Base-by-base conservation (phyloP, 164 flowering plant genomes). In the Vitis rotundifolia region DNA sequence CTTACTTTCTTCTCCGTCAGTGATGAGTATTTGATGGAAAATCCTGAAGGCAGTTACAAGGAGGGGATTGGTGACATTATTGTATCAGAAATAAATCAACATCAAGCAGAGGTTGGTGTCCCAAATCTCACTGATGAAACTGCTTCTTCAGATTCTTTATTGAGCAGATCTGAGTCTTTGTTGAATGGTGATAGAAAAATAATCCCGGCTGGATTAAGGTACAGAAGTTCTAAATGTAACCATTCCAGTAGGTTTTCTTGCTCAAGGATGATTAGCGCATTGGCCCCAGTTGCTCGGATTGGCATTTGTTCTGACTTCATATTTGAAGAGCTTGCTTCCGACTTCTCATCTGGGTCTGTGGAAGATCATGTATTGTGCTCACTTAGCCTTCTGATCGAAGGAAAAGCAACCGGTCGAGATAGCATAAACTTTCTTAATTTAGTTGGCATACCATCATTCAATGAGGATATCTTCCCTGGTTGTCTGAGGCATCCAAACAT, bases 401-500 rank as follows among this genome's bases (percentile, higher is more conserved):
- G 93, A 68, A 87, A 87, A 76, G 78, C 91, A 62, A 73, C 90
- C 0, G 84, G 87, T 15, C 73, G 85, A 56, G 90, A 86, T 51
- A 72, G 83, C 65, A 51, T 68, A 28, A 87, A 87, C 73, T 89
- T 92, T 78, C 89, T 91, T 73, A 75, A 76, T 69, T 76, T 90
- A 75, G 60, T 95, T 69, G 99, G 97, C 68, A 47, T 92, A 66
- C 97, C 97, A 5, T 79, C 88, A 54, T 88, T 84, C 72, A 72
- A 71, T 60, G 92, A 88, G 59, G 75, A 68, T 50, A 65, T 54
- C 49, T 75, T 84, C 63, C 92, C 91, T 57, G 92, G 90, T 14
- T 83, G 88, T 71, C 66, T 92, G 69, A 90, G 99, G 87, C 98
- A 95, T 83, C 99, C 99, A 31, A 95, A 95, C 67, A 75, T 93